phyloP scores from a whole-genome alignment of 192 early-diverging fungal genomes.

The Backusella tuberculispora region DNA sequence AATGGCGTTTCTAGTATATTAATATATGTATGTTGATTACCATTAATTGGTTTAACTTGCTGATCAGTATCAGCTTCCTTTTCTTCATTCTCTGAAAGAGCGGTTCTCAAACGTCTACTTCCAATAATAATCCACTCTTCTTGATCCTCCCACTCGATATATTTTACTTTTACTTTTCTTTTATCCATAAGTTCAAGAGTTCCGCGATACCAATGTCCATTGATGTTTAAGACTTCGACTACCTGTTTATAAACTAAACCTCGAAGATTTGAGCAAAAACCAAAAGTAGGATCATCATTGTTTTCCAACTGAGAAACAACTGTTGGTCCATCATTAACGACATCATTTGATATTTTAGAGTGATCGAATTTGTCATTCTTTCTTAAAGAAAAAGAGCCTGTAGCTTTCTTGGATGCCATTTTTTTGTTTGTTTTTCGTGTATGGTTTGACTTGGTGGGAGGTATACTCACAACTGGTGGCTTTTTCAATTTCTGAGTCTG shows the following conservation, averaged over 20 bases:
- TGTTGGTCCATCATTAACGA: constrained; percentile 25
- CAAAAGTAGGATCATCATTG: constrained; percentile 16
- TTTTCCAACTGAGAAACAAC: constrained; percentile 40
- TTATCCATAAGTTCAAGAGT: constrained; percentile 43
- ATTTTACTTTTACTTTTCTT: constrained; percentile 51
- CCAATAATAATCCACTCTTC: constrained; percentile 62
- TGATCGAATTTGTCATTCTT: not conserved
- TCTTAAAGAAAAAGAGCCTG: not conserved
- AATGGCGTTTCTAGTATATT: not conserved
- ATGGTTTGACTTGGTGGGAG: constrained; percentile 21
- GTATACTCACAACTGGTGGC: not conserved
- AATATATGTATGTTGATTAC: not conserved
- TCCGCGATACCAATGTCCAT: constrained; percentile 56
- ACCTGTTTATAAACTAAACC: constrained; percentile 43
- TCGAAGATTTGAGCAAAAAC: constrained; percentile 40
- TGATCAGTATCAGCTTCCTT: constrained; percentile 10
- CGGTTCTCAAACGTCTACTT: constrained; percentile 43
- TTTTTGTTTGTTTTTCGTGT: constrained; percentile 29
- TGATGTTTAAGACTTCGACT: constrained; percentile 50
- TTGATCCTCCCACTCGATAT: constrained; percentile 51
- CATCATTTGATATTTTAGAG: no score
- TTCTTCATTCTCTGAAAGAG: not conserved
- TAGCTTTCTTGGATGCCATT: not conserved
- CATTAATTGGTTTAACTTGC: not conserved
- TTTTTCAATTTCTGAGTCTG: not conserved